A percentile compares a stretch with the other conserved stretches of the same genome.
Evolutionary conservation across 805 yeast genomes (phyloP).

Genomic region (Candida morakotiae): DNA sequence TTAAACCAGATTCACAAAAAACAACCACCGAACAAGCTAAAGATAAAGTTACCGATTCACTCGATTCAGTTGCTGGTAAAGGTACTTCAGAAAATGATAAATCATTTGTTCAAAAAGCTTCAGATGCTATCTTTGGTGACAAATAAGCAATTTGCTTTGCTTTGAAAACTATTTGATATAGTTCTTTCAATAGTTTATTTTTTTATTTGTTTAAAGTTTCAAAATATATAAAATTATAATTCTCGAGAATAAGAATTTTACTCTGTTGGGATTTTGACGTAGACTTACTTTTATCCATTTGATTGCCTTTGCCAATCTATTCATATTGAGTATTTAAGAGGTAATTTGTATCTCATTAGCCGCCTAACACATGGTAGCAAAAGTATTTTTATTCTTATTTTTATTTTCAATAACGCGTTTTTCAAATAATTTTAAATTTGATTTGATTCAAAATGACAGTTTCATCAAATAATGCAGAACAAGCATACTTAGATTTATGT

Average conservation of each 20-base stretch:
- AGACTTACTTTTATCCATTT: too few species aligned
- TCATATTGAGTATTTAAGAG: too few species aligned
- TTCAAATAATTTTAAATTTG: not conserved
- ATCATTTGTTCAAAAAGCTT: conserved; percentile 39
- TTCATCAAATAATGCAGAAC: conserved; percentile 56
- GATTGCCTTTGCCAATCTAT: too few species aligned
- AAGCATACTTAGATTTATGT: conserved; percentile 83
- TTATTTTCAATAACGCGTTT: conserved; percentile 1
- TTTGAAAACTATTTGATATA: not conserved
- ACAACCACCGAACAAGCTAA: conserved; percentile 30
- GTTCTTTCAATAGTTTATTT: not conserved
- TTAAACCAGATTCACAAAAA: conserved; percentile 42
- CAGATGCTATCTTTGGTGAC: conserved; percentile 41
- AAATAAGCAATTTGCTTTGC: conserved; percentile 17
- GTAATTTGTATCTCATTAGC: too few species aligned
- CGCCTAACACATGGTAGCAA: too few species aligned
- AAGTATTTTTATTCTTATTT: too few species aligned
- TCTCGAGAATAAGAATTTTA: too few species aligned
- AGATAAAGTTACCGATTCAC: conserved; percentile 34
- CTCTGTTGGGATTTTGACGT: too few species aligned
- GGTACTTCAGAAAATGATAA: conserved; percentile 31
- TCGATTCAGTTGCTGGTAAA: conserved; percentile 36
- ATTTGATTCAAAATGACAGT: conserved; percentile 17
- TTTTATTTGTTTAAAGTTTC: too few species aligned
- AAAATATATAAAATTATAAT: too few species aligned